Evolutionary conservation across 1,284 basidiomycete species (phyloP), one percentile per base, ranked within the genome.

Genomic region (Thecaphora frezii): DNA sequence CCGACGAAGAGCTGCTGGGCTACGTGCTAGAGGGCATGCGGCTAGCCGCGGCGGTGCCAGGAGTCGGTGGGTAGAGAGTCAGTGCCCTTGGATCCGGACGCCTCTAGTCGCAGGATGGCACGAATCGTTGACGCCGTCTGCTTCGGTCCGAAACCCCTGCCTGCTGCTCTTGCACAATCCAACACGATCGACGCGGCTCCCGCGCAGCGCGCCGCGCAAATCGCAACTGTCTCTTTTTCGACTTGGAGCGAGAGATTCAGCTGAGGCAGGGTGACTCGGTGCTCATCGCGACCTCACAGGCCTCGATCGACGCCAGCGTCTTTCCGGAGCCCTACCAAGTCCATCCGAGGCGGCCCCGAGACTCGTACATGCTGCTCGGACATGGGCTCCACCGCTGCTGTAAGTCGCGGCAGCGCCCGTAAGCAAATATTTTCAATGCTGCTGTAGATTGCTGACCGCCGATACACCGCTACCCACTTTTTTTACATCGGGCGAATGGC

Each of bases 371-470:
- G 21, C 79, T 82, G 33, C 47, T 74, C 28, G 81, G 82, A 8
- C 87, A 88, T 64, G 83, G 85, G 19, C 79, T 82, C 2, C 84
- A 85, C 72, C 82, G 81, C 81, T 84, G 64, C 53, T 55, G 39
- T 41, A 21, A 41, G 39, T 41, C 3, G 21, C 4, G 3, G 8
- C 33, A n/a, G n/a, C n/a, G n/a, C n/a, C n/a, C n/a, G n/a, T n/a
- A n/a, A n/a, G n/a, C n/a, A n/a, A n/a, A n/a, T n/a, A n/a, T n/a
- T n/a, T n/a, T n/a, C n/a, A n/a, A n/a, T n/a, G n/a, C n/a, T n/a
- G n/a, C n/a, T n/a, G n/a, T n/a, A n/a, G n/a, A n/a, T n/a, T n/a
- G n/a, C n/a, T n/a, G n/a, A n/a, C n/a, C n/a, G n/a, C n/a, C n/a
- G n/a, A n/a, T n/a, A n/a, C n/a, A n/a, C n/a, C n/a, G n/a, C 7